Base-by-base conservation (phyloP, 2,329 filamentous ascomycete species). In the Aspergillus fijiensis region DNA sequence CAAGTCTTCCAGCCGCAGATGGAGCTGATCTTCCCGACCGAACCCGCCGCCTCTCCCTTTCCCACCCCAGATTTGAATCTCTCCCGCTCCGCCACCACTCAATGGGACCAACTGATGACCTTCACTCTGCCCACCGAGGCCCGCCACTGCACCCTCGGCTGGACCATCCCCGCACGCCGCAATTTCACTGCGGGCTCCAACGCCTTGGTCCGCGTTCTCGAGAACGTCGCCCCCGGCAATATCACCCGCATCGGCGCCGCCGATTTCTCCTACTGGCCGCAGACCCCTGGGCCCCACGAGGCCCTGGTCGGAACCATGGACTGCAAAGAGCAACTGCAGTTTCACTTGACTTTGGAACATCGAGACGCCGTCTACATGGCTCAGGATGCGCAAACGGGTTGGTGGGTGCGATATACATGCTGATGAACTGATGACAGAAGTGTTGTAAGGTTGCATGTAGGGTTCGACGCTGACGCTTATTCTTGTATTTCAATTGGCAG, bases 231-330 rank as follows among this genome's bases (percentile, higher is more conserved):
- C 6, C n/a, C 9, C 5, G 33, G 35, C 2, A 45, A 47, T 10
- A 21, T 42, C 3, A 57, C 39, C 7, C 27, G 58, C 9, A 11
- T 60, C 6, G 58, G 58, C 1, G n/a, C 25, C 1, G 58, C 53
- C 2, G 58, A 60, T 3, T 60, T 60, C n/a, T 57, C 58, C 2
- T 52, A 49, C 23, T 60, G 58, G 58, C 58, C 58, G 1, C 39
- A 48, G 16, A 45, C 42, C 2, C 19, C 21, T 2, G 58, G 54
- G 4, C 25, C 49, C 14, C 58, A 56, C 31, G 7, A 12, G 10
- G 49, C 48, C n/a, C 23, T 51, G 4, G 58, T 60, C 16, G 58
- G 33, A 1, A 10, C 21, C 5, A 23, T 31, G 5, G 27, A 57
- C 4, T 60, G 58, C 29, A 51, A 42, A 27, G 29, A 49, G 29